Evolutionary conservation across 2,329 filamentous ascomycete genomes (phyloP).

Genomic region (Cladosporium sp.): DNA sequence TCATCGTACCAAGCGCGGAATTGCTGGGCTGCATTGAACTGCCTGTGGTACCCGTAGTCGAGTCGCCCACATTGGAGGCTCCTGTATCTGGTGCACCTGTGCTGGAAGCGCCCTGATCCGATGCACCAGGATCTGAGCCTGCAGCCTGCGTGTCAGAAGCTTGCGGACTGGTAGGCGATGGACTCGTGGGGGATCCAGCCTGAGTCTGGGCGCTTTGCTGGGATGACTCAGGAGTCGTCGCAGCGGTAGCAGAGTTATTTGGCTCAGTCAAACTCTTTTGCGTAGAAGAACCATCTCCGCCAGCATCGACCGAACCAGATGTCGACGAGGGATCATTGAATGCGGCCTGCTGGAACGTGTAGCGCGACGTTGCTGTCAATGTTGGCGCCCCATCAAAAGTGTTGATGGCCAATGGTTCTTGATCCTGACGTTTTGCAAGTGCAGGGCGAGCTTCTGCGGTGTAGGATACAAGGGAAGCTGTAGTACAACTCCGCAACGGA

Average conservation of each 20-base stretch:
- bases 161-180: background rate
- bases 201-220: background rate
- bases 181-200: background rate
- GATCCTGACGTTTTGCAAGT: background rate
- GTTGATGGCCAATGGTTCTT: background rate
- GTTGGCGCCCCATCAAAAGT: background rate
- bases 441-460: background rate
- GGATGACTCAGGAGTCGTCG: background rate
- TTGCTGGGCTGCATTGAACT: background rate
- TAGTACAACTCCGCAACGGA: constrained; percentile 19
- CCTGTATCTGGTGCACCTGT: too few species aligned
- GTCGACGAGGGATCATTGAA: background rate
- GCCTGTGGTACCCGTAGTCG: background rate
- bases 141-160: background rate
- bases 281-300: background rate
- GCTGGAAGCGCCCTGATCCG: too few species aligned
- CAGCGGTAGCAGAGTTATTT: background rate
- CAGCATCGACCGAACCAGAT: background rate
- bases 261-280: background rate
- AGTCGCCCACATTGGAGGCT: too few species aligned
- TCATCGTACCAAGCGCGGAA: background rate
- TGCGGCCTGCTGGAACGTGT: background rate
- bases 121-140: background rate
- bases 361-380: background rate
- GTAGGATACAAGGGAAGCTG: constrained; percentile 8